Conservation (phyloP, 805 yeast species). For the Hagleromyces aurorensis region DNA sequence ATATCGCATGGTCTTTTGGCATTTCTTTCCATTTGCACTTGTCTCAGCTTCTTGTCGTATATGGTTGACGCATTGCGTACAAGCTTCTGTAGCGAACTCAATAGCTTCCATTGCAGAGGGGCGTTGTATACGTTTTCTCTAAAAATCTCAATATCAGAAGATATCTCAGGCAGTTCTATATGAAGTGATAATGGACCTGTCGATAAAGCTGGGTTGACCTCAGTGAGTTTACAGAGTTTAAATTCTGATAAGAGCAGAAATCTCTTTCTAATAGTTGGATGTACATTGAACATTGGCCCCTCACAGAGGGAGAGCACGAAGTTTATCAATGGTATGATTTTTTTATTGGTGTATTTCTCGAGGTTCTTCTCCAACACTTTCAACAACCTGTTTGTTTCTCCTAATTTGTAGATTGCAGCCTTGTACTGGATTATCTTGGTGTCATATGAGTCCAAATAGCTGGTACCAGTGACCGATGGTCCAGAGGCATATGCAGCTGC, state of each 20-base stretch:
- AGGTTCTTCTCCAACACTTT: slow-evolving; percentile 23
- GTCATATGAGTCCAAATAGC: slow-evolving; percentile 41
- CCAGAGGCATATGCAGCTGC: slow-evolving; percentile 33
- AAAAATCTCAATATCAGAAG: slow-evolving; percentile 6
- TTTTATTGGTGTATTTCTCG: slow-evolving; percentile 15
- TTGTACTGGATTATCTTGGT: slow-evolving; percentile 52
- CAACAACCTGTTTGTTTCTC: slow-evolving; percentile 32
- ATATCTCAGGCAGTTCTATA: slow-evolving; percentile 17
- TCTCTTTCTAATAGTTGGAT: slow-evolving; percentile 34
- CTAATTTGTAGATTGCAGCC: slow-evolving; percentile 43
- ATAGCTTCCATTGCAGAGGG: slow-evolving; percentile 23
- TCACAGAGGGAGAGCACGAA: slow-evolving; percentile 31
- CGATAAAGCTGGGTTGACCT: slow-evolving; percentile 14
- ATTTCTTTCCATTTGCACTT: slow-evolving; percentile 26
- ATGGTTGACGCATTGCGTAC: slow-evolving; percentile 25
- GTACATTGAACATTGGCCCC: slow-evolving; percentile 37
- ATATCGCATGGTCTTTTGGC: slow-evolving; percentile 27
- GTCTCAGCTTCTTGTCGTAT: slow-evolving; percentile 27
- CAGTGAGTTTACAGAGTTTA: slow-evolving; percentile 20
- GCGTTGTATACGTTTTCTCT: slow-evolving; percentile 20
- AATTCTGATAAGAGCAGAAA: slow-evolving; percentile 30
- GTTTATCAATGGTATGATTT: slow-evolving; percentile 31
- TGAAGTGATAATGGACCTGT: slow-evolving; percentile 17
- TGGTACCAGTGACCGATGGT: slow-evolving; percentile 28
- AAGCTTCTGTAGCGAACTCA: slow-evolving; percentile 18